These are phyloP conservation scores for Tilletiaria anomala DNA, from an alignment of 1,284 basidiomycete genomes.

Conservation along the genomic window DNA sequence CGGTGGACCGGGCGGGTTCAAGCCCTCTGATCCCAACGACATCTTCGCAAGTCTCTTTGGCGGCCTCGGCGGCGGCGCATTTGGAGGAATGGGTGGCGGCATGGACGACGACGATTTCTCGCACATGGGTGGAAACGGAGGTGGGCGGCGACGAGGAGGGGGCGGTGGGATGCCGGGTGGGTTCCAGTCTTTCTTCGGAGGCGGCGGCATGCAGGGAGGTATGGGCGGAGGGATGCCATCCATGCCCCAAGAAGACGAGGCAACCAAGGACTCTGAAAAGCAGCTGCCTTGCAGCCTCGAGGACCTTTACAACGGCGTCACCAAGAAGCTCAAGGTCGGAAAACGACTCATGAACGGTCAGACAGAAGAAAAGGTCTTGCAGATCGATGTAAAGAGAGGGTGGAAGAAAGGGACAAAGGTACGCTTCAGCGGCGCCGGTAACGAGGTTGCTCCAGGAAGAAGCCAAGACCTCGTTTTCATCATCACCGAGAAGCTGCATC, in stretches of 20 bases:
- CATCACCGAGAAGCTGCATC: conserved; percentile 34
- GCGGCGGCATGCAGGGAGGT: conserved; percentile 14
- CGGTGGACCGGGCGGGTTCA: conserved; percentile 29
- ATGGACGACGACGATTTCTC: conserved; percentile 10
- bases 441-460: conserved; percentile 27
- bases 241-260: neutral
- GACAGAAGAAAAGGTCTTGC: conserved; percentile 73
- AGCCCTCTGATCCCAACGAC: conserved; percentile 61
- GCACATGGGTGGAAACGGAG: conserved; percentile 12
- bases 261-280: conserved; percentile 56
- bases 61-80: conserved; percentile 14
- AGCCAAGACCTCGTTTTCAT: conserved; percentile 37
- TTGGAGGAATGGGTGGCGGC: conserved; percentile 20
- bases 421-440: conserved; percentile 31
- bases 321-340: conserved; percentile 78
- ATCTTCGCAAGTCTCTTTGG: conserved; percentile 61
- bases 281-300: conserved; percentile 75
- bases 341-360: conserved; percentile 57
- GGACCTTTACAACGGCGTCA: conserved; percentile 76
- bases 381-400: conserved; percentile 35
- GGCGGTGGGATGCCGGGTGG: conserved; percentile 1
- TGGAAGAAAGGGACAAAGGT: conserved; percentile 40
- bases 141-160: conserved; percentile 3
- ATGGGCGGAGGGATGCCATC: conserved; percentile 2
- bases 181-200: conserved; percentile 1